Percentiles rank a stretch among this genome's conserved stretches.
phyloP scores from a whole-genome alignment of 1,284 basidiomycete species.

The Fistulinella cinereoalba region DNA sequence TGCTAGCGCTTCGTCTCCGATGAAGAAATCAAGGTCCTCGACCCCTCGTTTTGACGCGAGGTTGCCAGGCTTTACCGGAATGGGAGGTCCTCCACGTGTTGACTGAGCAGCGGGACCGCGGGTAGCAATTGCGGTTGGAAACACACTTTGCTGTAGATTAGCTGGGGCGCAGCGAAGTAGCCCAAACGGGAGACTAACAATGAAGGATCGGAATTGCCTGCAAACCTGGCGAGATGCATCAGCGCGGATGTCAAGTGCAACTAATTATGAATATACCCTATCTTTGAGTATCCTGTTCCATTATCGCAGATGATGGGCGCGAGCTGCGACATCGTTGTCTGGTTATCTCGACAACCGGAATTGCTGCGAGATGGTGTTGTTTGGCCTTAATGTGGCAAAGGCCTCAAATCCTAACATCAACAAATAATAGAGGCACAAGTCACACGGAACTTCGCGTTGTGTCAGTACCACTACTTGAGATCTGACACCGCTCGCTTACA shows the following conservation, averaged over 20 bases:
- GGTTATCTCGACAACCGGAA: slow-evolving; percentile 10
- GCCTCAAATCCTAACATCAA: slow-evolving; percentile 27
- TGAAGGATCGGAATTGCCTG: slow-evolving; percentile 97
- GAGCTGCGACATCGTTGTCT: slow-evolving; percentile 65
- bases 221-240: slow-evolving; percentile 63
- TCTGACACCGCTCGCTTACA: too few species aligned
- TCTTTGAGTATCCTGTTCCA: slow-evolving; percentile 97
- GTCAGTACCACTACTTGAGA: too few species aligned
- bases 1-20: slow-evolving; percentile 96
- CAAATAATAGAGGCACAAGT: slow-evolving; percentile 25
- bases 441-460: too few species aligned
- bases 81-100: slow-evolving; percentile 63
- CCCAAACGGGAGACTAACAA: slow-evolving; percentile 58
- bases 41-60: slow-evolving; percentile 96
- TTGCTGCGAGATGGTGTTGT: slow-evolving; percentile 17
- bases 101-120: slow-evolving; percentile 62
- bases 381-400: slow-evolving; percentile 25
- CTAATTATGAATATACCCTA: slow-evolving; percentile 64
- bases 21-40: slow-evolving; percentile 99
- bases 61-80: slow-evolving; percentile 86
- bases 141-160: slow-evolving; percentile 57
- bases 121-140: slow-evolving; percentile 94
- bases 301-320: slow-evolving; percentile 96
- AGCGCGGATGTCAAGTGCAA: slow-evolving; percentile 9
- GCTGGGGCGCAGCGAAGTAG: slow-evolving; percentile 1